Percentiles rank a stretch among this genome's conserved stretches.
Evolutionary conservation across 805 yeast species (phyloP).

Genomic region (Pichia paraexigua): DNA sequence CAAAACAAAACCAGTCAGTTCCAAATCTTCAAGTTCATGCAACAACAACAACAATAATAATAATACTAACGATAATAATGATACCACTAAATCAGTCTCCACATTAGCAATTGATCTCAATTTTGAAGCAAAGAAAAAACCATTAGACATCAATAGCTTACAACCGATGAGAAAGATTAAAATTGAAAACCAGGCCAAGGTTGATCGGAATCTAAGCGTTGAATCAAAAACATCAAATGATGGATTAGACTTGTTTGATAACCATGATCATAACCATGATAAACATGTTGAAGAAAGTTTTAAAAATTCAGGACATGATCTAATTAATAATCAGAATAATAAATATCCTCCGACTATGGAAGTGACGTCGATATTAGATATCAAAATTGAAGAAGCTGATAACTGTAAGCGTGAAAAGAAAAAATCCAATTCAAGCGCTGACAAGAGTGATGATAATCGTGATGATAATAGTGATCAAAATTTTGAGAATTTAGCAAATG

Average conservation of each 20-base stretch:
- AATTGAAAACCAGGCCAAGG: neutral
- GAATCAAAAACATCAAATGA: neutral
- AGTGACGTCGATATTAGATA: neutral
- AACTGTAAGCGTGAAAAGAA: neutral
- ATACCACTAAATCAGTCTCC: neutral
- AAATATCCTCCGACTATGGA: neutral
- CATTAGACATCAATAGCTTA: conserved; percentile 6
- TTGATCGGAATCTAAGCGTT: neutral
- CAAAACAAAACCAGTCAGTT: neutral
- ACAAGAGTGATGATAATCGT: neutral
- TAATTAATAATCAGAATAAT: neutral
- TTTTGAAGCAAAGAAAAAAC: neutral
- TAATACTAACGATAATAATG: neutral
- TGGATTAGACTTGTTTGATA: neutral
- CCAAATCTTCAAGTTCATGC: neutral
- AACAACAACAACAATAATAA: neutral
- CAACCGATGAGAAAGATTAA: conserved; percentile 5
- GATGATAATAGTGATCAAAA: neutral
- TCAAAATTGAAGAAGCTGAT: neutral
- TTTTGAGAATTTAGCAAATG: neutral
- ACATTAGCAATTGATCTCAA: neutral
- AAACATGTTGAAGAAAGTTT: neutral
- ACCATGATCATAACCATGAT: neutral
- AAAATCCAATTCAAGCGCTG: neutral
- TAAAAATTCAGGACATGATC: neutral